These are phyloP conservation scores for Podosphaera xanthii DNA, from an alignment of 2,329 filamentous ascomycete species.

Conservation along the genomic window DNA sequence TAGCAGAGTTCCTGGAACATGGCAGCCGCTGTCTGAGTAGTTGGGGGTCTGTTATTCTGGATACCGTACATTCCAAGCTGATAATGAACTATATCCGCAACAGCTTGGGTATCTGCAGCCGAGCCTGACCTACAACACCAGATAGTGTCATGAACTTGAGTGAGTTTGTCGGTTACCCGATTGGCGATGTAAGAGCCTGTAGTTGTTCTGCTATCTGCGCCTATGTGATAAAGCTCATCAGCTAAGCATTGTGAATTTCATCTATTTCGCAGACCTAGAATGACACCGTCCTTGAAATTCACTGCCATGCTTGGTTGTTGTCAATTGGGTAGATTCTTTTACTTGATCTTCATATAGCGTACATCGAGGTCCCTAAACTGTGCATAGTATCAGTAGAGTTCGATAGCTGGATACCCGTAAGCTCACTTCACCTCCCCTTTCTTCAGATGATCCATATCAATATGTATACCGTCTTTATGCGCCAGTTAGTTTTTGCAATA, in stretches of 20 bases:
- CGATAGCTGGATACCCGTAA: background rate
- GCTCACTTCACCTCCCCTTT: slow-evolving; percentile 96
- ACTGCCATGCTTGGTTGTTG: slow-evolving; percentile 62
- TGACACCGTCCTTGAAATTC: slow-evolving; percentile 96
- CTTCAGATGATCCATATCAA: slow-evolving; percentile 98
- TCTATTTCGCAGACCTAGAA: slow-evolving; percentile 38
- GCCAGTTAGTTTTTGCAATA: slow-evolving; percentile 11
- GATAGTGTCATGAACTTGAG: slow-evolving; percentile 93
- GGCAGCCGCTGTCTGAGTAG: slow-evolving; percentile 81
- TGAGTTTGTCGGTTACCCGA: slow-evolving; percentile 97
- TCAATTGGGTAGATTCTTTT: slow-evolving; percentile 6
- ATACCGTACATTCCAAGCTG: slow-evolving; percentile 84
- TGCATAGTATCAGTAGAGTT: slow-evolving; percentile 7
- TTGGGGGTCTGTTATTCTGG: slow-evolving; percentile 71
- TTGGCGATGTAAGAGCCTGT: slow-evolving; percentile 98
- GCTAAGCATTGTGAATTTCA: background rate
- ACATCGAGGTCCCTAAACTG: slow-evolving; percentile 53
- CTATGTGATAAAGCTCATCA: slow-evolving; percentile 19
- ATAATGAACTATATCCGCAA: slow-evolving; percentile 95
- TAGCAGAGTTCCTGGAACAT: slow-evolving; percentile 98
- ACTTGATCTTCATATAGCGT: background rate
- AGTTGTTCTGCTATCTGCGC: slow-evolving; percentile 90
- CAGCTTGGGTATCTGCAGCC: slow-evolving; percentile 89
- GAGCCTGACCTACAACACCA: slow-evolving; percentile 99
- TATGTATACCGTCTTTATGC: slow-evolving; percentile 77